Evolutionary conservation across 2,329 filamentous ascomycete species (phyloP).

Genomic region (Aspergillus quadrilineatus): DNA sequence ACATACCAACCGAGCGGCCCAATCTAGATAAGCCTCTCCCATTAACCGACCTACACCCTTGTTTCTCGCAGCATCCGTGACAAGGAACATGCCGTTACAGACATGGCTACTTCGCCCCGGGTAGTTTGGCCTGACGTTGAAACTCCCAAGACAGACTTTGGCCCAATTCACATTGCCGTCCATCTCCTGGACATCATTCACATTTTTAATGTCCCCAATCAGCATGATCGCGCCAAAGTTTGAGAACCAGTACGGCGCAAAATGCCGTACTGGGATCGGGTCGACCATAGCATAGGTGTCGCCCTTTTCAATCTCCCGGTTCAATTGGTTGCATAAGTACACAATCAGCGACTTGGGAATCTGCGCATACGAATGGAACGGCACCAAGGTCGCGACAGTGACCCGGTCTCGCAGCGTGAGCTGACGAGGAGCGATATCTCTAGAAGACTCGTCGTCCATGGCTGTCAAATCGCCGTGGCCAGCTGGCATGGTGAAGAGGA

Average conservation of each 20-base stretch:
- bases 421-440: slow-evolving; percentile 68
- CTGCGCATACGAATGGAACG: slow-evolving; percentile 72
- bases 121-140: slow-evolving; percentile 94
- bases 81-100: slow-evolving; percentile 73
- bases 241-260: slow-evolving; percentile 84
- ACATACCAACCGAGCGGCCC: slow-evolving; percentile 64
- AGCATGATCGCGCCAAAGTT: slow-evolving; percentile 89
- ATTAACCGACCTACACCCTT: slow-evolving; percentile 73
- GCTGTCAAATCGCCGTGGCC: slow-evolving; percentile 36
- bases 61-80: slow-evolving; percentile 70
- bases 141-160: slow-evolving; percentile 79
- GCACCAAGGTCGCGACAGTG: slow-evolving; percentile 79
- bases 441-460: slow-evolving; percentile 56
- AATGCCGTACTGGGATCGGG: slow-evolving; percentile 69
- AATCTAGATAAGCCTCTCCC: slow-evolving; percentile 74
- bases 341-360: slow-evolving; percentile 72
- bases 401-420: slow-evolving; percentile 81
- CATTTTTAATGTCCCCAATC: slow-evolving; percentile 68
- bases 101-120: slow-evolving; percentile 87
- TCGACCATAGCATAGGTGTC: slow-evolving; percentile 90
- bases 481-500: slow-evolving; percentile 34
- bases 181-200: slow-evolving; percentile 53
- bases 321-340: slow-evolving; percentile 80
- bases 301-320: slow-evolving; percentile 86
- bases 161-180: slow-evolving; percentile 68